A percentile compares a stretch with the other conserved stretches of the same genome.
phyloP scores from a whole-genome alignment of 2,329 filamentous ascomycete species.

The Talaromyces sp. region DNA sequence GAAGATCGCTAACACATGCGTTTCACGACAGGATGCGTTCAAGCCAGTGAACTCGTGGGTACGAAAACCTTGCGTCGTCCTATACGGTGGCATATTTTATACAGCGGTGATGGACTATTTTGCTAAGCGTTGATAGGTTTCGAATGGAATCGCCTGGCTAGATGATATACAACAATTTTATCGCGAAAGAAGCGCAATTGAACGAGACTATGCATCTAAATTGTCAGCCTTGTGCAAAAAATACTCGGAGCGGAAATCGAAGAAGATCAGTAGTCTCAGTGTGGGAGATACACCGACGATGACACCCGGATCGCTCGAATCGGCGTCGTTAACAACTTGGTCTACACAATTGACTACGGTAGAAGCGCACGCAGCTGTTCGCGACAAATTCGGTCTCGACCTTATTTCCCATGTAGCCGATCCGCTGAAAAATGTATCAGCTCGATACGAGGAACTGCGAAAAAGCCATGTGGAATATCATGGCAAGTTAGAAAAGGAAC shows the following conservation, averaged over 20 bases:
- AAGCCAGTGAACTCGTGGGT: conserved; percentile 91
- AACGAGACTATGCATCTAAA: conserved; percentile 94
- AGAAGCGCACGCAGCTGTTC: conserved; percentile 81
- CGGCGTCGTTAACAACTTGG: conserved; percentile 96
- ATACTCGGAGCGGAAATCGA: conserved; percentile 95
- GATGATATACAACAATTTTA: conserved; percentile 98
- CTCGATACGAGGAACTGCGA: conserved; percentile 83
- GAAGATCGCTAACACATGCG: background rate
- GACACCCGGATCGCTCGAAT: conserved; percentile 93
- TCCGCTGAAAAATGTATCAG: conserved; percentile 70
- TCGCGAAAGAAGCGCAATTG: conserved; percentile 86
- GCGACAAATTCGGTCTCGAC: conserved; percentile 78
- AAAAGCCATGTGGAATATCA: conserved; percentile 90
- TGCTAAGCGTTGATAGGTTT: conserved; percentile 51
- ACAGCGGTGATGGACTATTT: background rate
- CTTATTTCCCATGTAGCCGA: conserved; percentile 79
- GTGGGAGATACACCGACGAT: conserved; percentile 90
- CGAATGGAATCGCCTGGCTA: conserved; percentile 86
- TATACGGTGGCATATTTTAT: background rate
- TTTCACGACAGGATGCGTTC: conserved; percentile 77
- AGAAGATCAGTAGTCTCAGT: conserved; percentile 80
- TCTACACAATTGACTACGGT: conserved; percentile 87
- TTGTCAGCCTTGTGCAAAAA: conserved; percentile 86
- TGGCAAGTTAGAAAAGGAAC: conserved; percentile 81
- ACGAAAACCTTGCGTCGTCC: conserved; percentile 29